These are phyloP conservation scores for Rhytidiadelphus loreus DNA, from an alignment of 225 moss, liverwort and hornwort genomes.

Conservation along the genomic window DNA sequence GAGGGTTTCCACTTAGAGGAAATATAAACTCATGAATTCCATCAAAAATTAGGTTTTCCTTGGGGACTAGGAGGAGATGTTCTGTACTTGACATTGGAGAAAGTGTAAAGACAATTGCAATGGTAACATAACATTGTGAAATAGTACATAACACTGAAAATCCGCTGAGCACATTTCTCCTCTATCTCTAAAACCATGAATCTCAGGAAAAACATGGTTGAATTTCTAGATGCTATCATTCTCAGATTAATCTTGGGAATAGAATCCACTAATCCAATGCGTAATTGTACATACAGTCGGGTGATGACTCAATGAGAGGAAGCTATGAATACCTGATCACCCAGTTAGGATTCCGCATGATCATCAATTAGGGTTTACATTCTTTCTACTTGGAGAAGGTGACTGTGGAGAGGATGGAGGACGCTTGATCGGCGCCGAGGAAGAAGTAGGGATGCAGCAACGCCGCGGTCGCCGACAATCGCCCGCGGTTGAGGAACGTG, in stretches of 20 bases:
- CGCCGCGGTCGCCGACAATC: constrained; percentile 66
- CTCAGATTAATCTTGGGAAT: background rate
- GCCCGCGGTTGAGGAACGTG: constrained; percentile 41
- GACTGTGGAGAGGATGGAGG: constrained; percentile 53
- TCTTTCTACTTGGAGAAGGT: constrained; percentile 33
- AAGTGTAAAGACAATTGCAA: background rate
- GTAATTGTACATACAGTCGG: background rate
- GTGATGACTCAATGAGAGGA: background rate
- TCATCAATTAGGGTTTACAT: background rate
- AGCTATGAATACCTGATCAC: background rate
- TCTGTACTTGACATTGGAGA: background rate
- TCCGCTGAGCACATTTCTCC: background rate
- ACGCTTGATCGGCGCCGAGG: constrained; percentile 69
- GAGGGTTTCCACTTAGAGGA: background rate
- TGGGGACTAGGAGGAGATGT: background rate
- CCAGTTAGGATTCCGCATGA: background rate
- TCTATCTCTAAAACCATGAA: background rate
- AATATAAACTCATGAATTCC: too few species aligned
- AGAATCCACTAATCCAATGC: background rate
- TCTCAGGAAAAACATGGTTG: background rate
- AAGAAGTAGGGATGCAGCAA: constrained; percentile 82
- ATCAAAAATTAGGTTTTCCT: background rate
- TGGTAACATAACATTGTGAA: background rate
- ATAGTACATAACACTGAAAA: background rate
- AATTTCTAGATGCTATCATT: background rate